phyloP scores from a whole-genome alignment of 2,329 filamentous ascomycete genomes.

The Phialophora chinensis region DNA sequence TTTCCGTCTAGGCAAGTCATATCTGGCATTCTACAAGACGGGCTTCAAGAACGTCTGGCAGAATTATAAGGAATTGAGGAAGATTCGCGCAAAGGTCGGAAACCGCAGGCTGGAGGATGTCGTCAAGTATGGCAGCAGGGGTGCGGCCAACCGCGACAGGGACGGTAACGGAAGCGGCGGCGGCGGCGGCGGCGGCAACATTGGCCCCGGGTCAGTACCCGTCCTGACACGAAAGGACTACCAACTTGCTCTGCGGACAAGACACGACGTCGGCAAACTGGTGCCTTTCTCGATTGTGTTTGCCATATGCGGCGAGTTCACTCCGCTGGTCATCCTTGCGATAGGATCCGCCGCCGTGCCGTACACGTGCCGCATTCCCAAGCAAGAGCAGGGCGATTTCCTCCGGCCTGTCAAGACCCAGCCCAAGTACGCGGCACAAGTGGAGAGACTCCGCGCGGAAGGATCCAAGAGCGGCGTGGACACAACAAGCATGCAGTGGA shows the following conservation, averaged over 20 bases:
- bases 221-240: conserved; percentile 68
- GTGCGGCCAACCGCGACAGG: background rate
- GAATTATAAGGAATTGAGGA: conserved; percentile 60
- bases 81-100: conserved; percentile 52
- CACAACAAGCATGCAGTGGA: conserved; percentile 4
- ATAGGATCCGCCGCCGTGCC: conserved; percentile 74
- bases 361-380: conserved; percentile 79
- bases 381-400: conserved; percentile 66
- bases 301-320: conserved; percentile 82
- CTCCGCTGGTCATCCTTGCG: conserved; percentile 76
- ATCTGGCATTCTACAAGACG: conserved; percentile 84
- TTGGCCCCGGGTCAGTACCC: conserved; percentile 33
- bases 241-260: conserved; percentile 71
- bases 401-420: conserved; percentile 23
- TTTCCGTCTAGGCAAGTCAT: conserved; percentile 72
- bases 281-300: conserved; percentile 79
- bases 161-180: background rate
- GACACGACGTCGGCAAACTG: conserved; percentile 75
- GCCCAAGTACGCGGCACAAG: conserved; percentile 1
- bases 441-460: conserved; percentile 6
- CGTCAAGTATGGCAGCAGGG: conserved; percentile 6
- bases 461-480: background rate
- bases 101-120: conserved; percentile 7
- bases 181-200: background rate
- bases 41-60: conserved; percentile 76